Base-by-base conservation (phyloP, 1,284 basidiomycete genomes). In the Leccinum cinnamomeum region DNA sequence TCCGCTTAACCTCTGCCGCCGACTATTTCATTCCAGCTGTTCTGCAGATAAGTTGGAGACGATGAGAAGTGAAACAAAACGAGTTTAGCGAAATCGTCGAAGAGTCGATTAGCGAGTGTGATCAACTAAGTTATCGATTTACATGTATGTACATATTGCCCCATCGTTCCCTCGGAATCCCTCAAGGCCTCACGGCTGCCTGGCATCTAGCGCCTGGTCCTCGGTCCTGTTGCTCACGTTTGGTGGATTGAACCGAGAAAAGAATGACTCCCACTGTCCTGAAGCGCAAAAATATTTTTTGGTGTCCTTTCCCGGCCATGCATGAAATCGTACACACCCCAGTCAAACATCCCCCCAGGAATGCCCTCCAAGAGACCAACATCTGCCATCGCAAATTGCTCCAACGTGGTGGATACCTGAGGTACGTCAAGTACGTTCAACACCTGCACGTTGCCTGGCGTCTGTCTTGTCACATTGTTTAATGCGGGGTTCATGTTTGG, bases 261-360 rank as follows among this genome's bases (percentile, higher is more conserved):
- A 92, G 77, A 90, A 92, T 50, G 79, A 83, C 56, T 91, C 90
- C 90, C 90, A 92, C 79, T 90, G 89, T 48, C 84, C 89, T 91
- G 65, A 60, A 50, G 53, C 56, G 41, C 39, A 59, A 48, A 41
- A 63, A 59, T 53, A 18, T 46, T 20, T 51, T 60, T 61, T 44
- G 50, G 46, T 35, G 11, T 54, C 23, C 18, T 55, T 14, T 59
- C 30, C 16, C 35, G 14, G 65, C 46, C 23, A 59, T 58, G 62
- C 56, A 54, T 56, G 7, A 60, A 59, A 62, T 35, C 5, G 50
- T 20, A 82, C 87, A 71, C 67, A 91, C 90, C 84, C 90, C 91
- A 95, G 75, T 95, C 91, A 77, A 94, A 94, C 84, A 92, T 92
- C 25, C 85, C 84, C n/a, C 86, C 87, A 14, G 93, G 93, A 55